Conservation (phyloP, 192 early-diverging fungal species). For the Coemansia interrupta region DNA sequence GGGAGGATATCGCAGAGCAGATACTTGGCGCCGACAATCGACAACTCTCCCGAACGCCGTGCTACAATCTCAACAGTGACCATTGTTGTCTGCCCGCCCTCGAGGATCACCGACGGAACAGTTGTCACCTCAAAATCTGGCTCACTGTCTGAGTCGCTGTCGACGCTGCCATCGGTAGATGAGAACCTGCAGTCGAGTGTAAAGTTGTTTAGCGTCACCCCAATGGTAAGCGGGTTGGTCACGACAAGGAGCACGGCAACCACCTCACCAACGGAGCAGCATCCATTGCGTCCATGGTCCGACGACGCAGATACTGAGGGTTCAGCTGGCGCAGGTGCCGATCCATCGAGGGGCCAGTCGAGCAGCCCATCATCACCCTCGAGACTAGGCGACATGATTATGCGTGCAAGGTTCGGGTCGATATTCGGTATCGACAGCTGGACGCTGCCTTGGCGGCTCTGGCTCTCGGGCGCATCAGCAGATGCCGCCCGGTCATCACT, state of each 20-base stretch:
- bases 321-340: constrained; percentile 6
- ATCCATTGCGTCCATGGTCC: neutral
- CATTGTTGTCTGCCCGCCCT: constrained; percentile 36
- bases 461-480: neutral
- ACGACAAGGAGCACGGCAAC: constrained; percentile 46
- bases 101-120: constrained; percentile 31
- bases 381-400: constrained; percentile 48
- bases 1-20: constrained; percentile 76
- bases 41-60: constrained; percentile 58
- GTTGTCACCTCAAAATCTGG: constrained; percentile 21
- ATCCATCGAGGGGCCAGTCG: constrained; percentile 26
- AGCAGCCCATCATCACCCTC: constrained; percentile 42
- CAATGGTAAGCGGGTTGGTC: constrained; percentile 43
- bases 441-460: constrained; percentile 13
- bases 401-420: constrained; percentile 30
- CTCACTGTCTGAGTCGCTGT: neutral
- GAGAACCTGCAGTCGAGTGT: constrained; percentile 40
- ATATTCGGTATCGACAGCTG: constrained; percentile 63
- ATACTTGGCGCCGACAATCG: constrained; percentile 72
- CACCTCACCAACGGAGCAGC: constrained; percentile 45
- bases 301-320: neutral
- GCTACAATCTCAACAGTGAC: constrained; percentile 33
- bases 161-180: constrained; percentile 1
- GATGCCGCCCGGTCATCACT: constrained; percentile 15
- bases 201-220: constrained; percentile 41